Percentiles rank a stretch among this genome's conserved stretches.
phyloP scores from a whole-genome alignment of 2,329 filamentous ascomycete genomes.

The Verticillium longisporum region DNA sequence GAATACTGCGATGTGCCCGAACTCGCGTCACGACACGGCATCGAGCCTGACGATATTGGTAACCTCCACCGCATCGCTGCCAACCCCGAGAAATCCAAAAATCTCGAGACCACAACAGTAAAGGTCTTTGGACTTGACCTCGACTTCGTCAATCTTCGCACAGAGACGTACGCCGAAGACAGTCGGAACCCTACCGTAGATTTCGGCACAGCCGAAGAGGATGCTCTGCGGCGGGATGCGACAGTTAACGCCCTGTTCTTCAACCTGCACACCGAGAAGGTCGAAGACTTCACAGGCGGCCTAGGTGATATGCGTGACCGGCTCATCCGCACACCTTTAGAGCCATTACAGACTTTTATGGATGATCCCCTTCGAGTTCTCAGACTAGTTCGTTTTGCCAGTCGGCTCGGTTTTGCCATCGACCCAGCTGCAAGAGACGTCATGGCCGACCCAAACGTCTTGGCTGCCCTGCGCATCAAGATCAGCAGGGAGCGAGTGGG shows the following conservation, averaged over 20 bases:
- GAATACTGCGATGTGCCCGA: conserved; percentile 58
- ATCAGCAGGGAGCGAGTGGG: conserved; percentile 90
- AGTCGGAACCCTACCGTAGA: conserved; percentile 89
- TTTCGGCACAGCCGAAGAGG: conserved; percentile 86
- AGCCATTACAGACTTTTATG: conserved; percentile 86
- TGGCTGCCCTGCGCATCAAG: conserved; percentile 72
- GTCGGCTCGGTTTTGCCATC: conserved; percentile 73
- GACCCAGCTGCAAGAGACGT: conserved; percentile 59
- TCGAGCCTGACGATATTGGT: conserved; percentile 54
- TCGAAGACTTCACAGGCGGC: conserved; percentile 85
- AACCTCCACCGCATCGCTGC: conserved; percentile 81
- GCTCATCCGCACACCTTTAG: conserved; percentile 77
- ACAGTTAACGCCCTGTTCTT: conserved; percentile 96
- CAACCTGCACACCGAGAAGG: conserved; percentile 69
- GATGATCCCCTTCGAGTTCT: conserved; percentile 88
- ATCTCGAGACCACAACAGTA: conserved; percentile 86
- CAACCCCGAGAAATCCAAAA: conserved; percentile 95
- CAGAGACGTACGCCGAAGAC: conserved; percentile 83
- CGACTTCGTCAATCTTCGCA: conserved; percentile 89
- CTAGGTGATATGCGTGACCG: conserved; percentile 65
- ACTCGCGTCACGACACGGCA: conserved; percentile 54
- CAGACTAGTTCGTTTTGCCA: conserved; percentile 83
- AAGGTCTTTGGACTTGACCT: conserved; percentile 81
- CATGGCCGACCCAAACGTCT: conserved; percentile 76
- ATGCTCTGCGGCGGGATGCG: conserved; percentile 82